Evolutionary conservation across 176 grass and related monocot species (phyloP).

Genomic region (Aegilops sharonensis): DNA sequence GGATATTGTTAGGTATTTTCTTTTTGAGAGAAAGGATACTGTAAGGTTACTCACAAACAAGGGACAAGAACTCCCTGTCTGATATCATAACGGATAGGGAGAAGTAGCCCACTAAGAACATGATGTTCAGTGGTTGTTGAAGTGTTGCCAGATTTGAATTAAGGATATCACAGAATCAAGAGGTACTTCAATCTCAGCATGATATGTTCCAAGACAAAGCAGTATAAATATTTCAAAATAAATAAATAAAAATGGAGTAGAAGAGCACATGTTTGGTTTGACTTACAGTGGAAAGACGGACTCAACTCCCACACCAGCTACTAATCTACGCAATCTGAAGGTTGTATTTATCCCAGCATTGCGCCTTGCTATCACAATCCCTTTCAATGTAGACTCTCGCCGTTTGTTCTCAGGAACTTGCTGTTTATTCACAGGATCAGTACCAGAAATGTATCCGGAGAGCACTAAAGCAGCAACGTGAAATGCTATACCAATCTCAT

Average conservation of each 20-base stretch:
- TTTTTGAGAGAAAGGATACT: background rate
- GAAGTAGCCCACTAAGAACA: background rate
- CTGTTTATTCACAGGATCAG: constrained; percentile 42
- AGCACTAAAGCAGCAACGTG: background rate
- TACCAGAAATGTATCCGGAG: background rate
- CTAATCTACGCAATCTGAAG: constrained; percentile 79
- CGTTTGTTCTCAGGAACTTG: constrained; percentile 90
- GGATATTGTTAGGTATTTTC: background rate
- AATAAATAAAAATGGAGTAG: background rate
- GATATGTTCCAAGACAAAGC: background rate
- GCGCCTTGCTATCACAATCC: constrained; percentile 81
- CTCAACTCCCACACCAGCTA: constrained; percentile 68
- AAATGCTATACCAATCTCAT: constrained; percentile 62
- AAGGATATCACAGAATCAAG: background rate
- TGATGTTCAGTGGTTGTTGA: background rate
- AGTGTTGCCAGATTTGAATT: background rate
- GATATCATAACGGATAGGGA: background rate
- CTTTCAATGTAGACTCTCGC: constrained; percentile 60
- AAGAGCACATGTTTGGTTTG: background rate
- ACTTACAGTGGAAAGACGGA: constrained; percentile 88
- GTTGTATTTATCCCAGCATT: constrained; percentile 84
- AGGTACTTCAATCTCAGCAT: background rate
- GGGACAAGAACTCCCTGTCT: background rate
- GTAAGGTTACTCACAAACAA: background rate
- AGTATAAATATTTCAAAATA: background rate